Percentiles rank a stretch among this genome's conserved stretches.
phyloP scores from a whole-genome alignment of 1,284 basidiomycete species.

The Cryptococcus sp. region DNA sequence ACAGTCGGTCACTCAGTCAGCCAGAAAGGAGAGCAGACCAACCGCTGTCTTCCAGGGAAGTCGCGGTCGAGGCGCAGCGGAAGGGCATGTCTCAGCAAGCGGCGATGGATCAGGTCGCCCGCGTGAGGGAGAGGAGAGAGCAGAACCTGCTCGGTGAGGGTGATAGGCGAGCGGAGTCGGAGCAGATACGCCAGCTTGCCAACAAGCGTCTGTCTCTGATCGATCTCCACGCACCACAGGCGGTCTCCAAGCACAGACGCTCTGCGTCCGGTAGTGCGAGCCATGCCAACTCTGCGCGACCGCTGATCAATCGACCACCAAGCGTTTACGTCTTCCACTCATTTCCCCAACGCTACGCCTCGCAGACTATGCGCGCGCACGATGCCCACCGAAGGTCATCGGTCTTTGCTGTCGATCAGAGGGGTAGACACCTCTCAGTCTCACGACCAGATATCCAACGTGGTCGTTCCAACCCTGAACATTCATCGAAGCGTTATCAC shows the following conservation, averaged over 20 bases:
- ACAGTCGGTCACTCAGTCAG: slow-evolving; percentile 8
- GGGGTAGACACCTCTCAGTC: not conserved
- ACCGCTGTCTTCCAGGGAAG: not conserved
- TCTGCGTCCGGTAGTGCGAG: not conserved
- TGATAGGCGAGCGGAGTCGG: slow-evolving; percentile 31
- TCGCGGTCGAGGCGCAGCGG: slow-evolving; percentile 4
- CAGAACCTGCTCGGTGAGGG: slow-evolving; percentile 29
- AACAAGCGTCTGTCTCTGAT: slow-evolving; percentile 9
- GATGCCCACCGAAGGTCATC: not conserved
- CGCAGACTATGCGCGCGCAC: not conserved
- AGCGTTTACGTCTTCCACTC: slow-evolving; percentile 5
- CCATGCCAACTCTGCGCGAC: not conserved
- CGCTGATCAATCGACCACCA: not conserved
- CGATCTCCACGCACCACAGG: not conserved
- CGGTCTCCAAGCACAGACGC: too few species aligned
- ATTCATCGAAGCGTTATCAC: slow-evolving; percentile 9
- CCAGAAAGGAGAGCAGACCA: slow-evolving; percentile 6
- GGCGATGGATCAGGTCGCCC: slow-evolving; percentile 35
- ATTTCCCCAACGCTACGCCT: not conserved
- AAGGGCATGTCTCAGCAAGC: slow-evolving; percentile 10
- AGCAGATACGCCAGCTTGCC: slow-evolving; percentile 9
- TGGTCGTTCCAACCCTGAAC: not conserved
- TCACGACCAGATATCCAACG: not conserved
- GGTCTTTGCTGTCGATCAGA: not conserved
- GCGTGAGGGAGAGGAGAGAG: slow-evolving; percentile 37